These are phyloP conservation scores for Mortierella sp. DNA, from an alignment of 371 early-diverging fungal species.

Conservation along the genomic window DNA sequence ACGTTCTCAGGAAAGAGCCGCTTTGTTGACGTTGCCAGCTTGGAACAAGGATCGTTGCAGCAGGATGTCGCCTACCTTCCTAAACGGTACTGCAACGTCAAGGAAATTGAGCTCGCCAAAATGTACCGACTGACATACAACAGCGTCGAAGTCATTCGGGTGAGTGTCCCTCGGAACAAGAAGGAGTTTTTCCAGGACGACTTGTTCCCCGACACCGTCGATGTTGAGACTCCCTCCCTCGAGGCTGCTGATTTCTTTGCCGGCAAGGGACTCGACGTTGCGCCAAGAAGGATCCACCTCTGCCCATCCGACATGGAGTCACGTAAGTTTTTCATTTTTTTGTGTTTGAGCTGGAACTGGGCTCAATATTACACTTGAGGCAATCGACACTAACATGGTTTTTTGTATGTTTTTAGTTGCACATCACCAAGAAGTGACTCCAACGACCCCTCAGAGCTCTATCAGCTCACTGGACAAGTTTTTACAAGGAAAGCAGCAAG, in stretches of 20 bases:
- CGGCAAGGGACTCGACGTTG: constrained; percentile 43
- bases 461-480: constrained; percentile 55
- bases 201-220: constrained; percentile 78
- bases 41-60: constrained; percentile 72
- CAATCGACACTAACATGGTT: background rate
- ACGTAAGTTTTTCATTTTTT: constrained; percentile 54
- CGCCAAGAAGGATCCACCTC: constrained; percentile 59
- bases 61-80: constrained; percentile 79
- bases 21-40: constrained; percentile 66
- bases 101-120: constrained; percentile 75
- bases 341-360: too few species aligned
- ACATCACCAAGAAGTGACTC: constrained; percentile 29
- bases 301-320: constrained; percentile 73
- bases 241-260: constrained; percentile 71
- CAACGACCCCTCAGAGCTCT: constrained; percentile 28
- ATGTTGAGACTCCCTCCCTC: constrained; percentile 66
- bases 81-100: constrained; percentile 74
- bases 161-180: constrained; percentile 82
- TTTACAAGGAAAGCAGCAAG: constrained; percentile 50
- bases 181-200: constrained; percentile 92
- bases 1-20: constrained; percentile 43
- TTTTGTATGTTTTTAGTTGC: constrained; percentile 21
- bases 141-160: constrained; percentile 77
- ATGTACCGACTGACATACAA: constrained; percentile 77
- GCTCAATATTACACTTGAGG: background rate